phyloP scores from a whole-genome alignment of 2,329 filamentous ascomycete species.

The Monilinia fructigena region DNA sequence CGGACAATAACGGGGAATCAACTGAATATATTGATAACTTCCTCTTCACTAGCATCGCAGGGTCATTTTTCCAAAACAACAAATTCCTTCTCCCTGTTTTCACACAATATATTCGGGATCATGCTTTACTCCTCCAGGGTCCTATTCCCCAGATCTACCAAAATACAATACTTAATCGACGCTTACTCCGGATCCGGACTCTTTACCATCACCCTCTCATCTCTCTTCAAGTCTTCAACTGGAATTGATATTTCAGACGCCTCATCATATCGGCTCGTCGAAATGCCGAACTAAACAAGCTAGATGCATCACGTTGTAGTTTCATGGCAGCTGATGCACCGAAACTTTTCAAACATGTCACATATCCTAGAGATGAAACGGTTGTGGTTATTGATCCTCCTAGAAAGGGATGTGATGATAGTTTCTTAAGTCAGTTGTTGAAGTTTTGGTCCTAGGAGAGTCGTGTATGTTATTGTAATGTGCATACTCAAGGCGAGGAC shows the following conservation, averaged over 20 bases:
- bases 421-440: slow-evolving; percentile 79
- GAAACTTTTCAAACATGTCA: slow-evolving; percentile 74
- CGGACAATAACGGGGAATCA: slow-evolving; percentile 75
- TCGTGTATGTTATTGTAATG: slow-evolving; percentile 97
- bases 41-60: slow-evolving; percentile 86
- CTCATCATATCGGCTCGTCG: slow-evolving; percentile 73
- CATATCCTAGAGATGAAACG: slow-evolving; percentile 75
- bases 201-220: slow-evolving; percentile 90
- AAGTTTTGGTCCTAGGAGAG: slow-evolving; percentile 72
- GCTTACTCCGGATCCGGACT: slow-evolving; percentile 96
- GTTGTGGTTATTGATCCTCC: slow-evolving; percentile 97
- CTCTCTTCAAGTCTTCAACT: slow-evolving; percentile 77
- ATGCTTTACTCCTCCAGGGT: slow-evolving; percentile 58
- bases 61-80: slow-evolving; percentile 99
- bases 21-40: slow-evolving; percentile 84
- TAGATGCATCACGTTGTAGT: slow-evolving; percentile 64
- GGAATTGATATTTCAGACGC: slow-evolving; percentile 86
- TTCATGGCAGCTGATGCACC: slow-evolving; percentile 90
- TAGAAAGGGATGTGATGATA: slow-evolving; percentile 86
- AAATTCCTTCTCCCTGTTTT: slow-evolving; percentile 91
- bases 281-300: slow-evolving; percentile 76
- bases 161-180: slow-evolving; percentile 86
- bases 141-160: slow-evolving; percentile 41
- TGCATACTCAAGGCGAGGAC: slow-evolving; percentile 97
- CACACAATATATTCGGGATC: slow-evolving; percentile 80